phyloP scores from a whole-genome alignment of 2,329 filamentous ascomycete genomes.

The Colletotrichum theobromicola region DNA sequence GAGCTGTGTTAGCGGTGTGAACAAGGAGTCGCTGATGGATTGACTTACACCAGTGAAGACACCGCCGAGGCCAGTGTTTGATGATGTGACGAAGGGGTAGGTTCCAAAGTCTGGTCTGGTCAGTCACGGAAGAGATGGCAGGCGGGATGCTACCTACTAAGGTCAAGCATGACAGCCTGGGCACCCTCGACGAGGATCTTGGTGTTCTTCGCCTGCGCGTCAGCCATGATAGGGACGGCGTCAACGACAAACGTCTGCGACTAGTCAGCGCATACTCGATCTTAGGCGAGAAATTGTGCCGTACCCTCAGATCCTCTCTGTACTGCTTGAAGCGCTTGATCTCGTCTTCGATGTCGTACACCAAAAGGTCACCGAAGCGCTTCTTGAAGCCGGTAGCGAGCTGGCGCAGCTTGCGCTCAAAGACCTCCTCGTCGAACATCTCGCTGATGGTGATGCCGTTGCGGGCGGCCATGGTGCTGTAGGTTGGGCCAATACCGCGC shows the following conservation, averaged over 20 bases:
- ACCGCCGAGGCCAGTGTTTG: conserved; percentile 23
- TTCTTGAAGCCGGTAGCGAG: conserved; percentile 69
- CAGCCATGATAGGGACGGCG: conserved; percentile 67
- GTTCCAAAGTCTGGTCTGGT: conserved; percentile 49
- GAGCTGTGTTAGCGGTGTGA: background rate
- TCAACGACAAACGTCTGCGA: conserved; percentile 62
- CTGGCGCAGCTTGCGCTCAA: conserved; percentile 69
- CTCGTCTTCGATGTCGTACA: conserved; percentile 74
- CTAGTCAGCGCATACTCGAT: background rate
- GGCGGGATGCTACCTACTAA: conserved; percentile 30
- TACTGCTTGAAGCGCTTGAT: conserved; percentile 40
- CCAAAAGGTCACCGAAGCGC: conserved; percentile 69
- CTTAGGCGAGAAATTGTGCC: background rate
- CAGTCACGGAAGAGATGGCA: no score
- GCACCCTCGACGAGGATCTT: conserved; percentile 74
- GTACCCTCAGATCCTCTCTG: conserved; percentile 15
- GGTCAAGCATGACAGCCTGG: conserved; percentile 64
- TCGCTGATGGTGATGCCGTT: conserved; percentile 71
- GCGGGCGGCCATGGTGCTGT: conserved; percentile 60
- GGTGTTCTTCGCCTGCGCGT: conserved; percentile 61
- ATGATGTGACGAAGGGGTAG: conserved; percentile 48
- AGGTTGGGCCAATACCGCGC: conserved; percentile 44
- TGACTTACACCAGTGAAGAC: conserved; percentile 16
- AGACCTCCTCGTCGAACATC: conserved; percentile 69
- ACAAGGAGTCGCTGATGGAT: background rate